A percentile compares a stretch with the other conserved stretches of the same genome.
These are phyloP conservation scores for Tolypocladium capitatum DNA, from an alignment of 2,329 filamentous ascomycete species.

Conservation along the genomic window DNA sequence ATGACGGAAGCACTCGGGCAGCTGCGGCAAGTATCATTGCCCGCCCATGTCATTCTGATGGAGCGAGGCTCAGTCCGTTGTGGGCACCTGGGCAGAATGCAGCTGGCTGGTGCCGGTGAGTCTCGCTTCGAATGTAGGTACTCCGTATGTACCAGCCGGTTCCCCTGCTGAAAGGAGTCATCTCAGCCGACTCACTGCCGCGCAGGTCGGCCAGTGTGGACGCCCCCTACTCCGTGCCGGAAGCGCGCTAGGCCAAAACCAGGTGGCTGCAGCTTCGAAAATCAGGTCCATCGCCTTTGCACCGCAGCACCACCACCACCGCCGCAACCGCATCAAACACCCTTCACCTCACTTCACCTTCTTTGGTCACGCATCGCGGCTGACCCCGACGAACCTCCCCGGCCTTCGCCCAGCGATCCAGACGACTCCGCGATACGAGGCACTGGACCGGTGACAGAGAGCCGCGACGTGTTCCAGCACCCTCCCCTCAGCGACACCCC, in stretches of 20 bases:
- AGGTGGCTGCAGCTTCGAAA: constrained; percentile 18
- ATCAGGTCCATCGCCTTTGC: constrained; percentile 12
- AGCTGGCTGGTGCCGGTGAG: no score
- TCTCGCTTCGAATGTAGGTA: no score
- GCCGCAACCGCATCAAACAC: constrained; percentile 14
- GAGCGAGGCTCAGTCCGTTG: no score
- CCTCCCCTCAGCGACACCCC: background rate
- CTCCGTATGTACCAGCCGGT: no score
- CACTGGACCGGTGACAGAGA: background rate
- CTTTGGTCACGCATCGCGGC: constrained; percentile 6
- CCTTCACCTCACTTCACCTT: constrained; percentile 4
- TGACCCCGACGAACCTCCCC: constrained; percentile 6
- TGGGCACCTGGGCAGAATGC: no score
- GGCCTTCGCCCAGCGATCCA: constrained; percentile 4
- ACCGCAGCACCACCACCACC: constrained; percentile 15
- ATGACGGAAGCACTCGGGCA: no score
- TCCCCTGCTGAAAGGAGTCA: no score
- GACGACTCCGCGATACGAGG: constrained; percentile 2
- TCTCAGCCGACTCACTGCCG: background rate
- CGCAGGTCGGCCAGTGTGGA: background rate
- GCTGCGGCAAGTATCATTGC: no score
- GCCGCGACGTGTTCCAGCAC: background rate
- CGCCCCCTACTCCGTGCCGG: constrained; percentile 5
- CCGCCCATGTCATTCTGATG: no score
- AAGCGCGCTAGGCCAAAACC: constrained; percentile 19